Evolutionary conservation across 176 grass and related monocot species (phyloP), one percentile per base, ranked within the genome.

Genomic region (Otatea glauca): DNA sequence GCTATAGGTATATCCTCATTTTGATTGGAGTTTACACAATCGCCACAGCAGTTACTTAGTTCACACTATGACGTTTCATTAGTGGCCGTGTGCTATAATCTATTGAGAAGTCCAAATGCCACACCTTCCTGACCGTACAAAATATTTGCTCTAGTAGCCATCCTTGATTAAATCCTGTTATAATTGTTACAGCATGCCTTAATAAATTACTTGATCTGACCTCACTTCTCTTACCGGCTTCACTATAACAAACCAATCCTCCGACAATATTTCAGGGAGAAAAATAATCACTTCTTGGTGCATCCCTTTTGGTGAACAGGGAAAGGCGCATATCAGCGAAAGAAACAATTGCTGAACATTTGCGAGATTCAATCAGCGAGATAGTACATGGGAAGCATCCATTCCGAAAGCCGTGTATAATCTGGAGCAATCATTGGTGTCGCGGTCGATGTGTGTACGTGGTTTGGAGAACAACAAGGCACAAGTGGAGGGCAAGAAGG

Each of bases 391-490:
- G 24, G 32, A 18, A 47, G 23, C 50, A 58, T 79, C 37, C 37
- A n/a, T 73, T 54, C 11, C 0, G 34, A 17, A n/a, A 56, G 32
- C 21, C 1, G 18, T 9, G 0, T 9, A 49, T 15, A 34, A 44
- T 83, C 7, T 23, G 37, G 65, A 73, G 75, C 67, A 67, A 59
- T 79, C 47, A 88, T 73, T 9, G 11, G 13, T 2, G 20, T 79
- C 87, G 2, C 20, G 10, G 58, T 84, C 81, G 65, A 7, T 12
- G 58, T 16, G 80, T 62, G 63, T 18, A 37, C 42, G 45, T 69
- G 64, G n/a, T 45, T 54, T 86, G 56, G 59, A 56, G 4, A 74
- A 73, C 9, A 16, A 9, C 24, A 63, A 35, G 13, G 3, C 41
- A 8, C 39, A 56, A 66, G 48, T 83, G 72, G 50, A 67, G 24